A percentile compares a stretch with the other conserved stretches of the same genome.
phyloP scores from a whole-genome alignment of 345 rosid species.

The Moringa oleifera region DNA sequence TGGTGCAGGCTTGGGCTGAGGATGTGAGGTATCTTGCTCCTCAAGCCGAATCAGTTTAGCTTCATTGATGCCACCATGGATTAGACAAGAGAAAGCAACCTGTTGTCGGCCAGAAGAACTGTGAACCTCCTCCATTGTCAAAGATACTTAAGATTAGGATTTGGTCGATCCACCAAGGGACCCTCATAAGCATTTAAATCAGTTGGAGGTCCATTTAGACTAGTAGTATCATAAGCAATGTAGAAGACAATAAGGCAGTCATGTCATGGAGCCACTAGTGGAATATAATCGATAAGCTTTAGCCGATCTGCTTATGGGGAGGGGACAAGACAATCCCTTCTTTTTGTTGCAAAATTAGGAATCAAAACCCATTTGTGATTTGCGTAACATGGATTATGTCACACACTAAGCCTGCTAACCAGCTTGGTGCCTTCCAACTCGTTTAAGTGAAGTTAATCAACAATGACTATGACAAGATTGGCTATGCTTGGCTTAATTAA shows the following conservation, averaged over 20 bases:
- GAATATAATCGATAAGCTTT: neutral
- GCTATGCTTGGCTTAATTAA: too few relatives aligned
- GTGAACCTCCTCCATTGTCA: neutral
- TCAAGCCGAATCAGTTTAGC: neutral
- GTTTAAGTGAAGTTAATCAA: neutral
- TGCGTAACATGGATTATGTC: slow-evolving; percentile 5
- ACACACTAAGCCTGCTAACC: neutral
- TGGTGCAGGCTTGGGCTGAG: too few relatives aligned
- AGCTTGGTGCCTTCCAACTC: slow-evolving; percentile 2
- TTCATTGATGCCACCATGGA: slow-evolving; percentile 22
- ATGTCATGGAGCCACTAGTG: slow-evolving; percentile 13
- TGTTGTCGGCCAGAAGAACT: slow-evolving; percentile 19
- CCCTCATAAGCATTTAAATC: neutral
- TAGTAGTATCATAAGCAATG: neutral
- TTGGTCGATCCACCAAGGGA: slow-evolving; percentile 5
- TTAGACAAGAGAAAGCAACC: slow-evolving; percentile 15
- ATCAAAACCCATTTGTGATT: neutral
- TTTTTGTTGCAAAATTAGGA: neutral
- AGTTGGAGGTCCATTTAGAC: neutral
- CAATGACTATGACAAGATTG: neutral
- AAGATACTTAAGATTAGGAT: slow-evolving; percentile 5
- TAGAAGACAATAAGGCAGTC: slow-evolving; percentile 15
- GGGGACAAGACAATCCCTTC: slow-evolving; percentile 1
- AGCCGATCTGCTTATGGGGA: neutral
- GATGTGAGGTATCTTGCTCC: neutral